These are phyloP conservation scores for Candida montana DNA, from an alignment of 805 yeast species.

Conservation along the genomic window DNA sequence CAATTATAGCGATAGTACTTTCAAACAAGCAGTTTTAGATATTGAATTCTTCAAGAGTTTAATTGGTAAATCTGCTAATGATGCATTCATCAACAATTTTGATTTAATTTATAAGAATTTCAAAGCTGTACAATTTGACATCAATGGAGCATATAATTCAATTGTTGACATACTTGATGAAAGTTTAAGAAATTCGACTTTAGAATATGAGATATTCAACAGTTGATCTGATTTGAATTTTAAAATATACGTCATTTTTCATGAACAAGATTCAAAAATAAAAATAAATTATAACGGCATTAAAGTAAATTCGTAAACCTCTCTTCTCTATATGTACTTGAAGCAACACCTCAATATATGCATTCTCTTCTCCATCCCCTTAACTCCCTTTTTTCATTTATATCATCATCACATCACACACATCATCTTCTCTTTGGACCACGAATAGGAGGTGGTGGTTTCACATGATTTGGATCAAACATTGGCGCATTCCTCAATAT, in stretches of 20 bases:
- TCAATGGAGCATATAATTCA: conserved; percentile 11
- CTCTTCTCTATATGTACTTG: background rate
- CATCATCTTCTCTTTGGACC: conserved; percentile 42
- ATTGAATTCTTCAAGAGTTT: conserved; percentile 42
- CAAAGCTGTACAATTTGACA: conserved; percentile 3
- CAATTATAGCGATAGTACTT: conserved; percentile 40
- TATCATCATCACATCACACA: no score
- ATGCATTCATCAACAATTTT: conserved; percentile 12
- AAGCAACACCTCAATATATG: no score
- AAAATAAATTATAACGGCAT: background rate
- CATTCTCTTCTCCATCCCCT: no score
- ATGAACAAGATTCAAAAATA: no score
- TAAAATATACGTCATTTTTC: no score
- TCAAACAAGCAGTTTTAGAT: conserved; percentile 48
- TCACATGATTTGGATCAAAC: conserved; percentile 56
- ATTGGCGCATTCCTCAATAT: conserved; percentile 84
- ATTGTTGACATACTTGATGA: conserved; percentile 15
- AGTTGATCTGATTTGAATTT: background rate
- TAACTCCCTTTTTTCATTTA: background rate
- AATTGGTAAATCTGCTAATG: conserved; percentile 18
- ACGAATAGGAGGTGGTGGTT: conserved; percentile 68
- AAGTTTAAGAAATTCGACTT: conserved; percentile 15
- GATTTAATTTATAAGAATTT: conserved; percentile 20
- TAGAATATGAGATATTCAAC: conserved; percentile 21
- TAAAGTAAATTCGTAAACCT: background rate